Evolutionary conservation across 2,329 filamentous ascomycete genomes (phyloP).

Genomic region (Scolecobasidium constrictum): DNA sequence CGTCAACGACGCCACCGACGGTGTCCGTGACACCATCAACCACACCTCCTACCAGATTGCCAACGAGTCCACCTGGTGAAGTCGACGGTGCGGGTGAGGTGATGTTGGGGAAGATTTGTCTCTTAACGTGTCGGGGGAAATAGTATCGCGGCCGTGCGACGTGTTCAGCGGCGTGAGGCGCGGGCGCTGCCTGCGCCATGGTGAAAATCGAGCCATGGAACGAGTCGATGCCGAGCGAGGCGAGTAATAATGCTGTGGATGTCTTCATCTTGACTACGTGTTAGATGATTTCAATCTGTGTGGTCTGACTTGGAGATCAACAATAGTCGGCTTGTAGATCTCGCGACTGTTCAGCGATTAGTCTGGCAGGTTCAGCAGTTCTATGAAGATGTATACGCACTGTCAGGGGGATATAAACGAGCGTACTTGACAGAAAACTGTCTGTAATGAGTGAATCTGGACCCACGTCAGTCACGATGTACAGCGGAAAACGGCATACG

Average conservation of each 20-base stretch:
- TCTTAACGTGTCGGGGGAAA: conserved; percentile 35
- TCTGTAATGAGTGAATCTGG: conserved; percentile 5
- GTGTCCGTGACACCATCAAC: neutral
- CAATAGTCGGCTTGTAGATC: neutral
- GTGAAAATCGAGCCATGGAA: conserved; percentile 30
- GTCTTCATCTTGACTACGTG: conserved; percentile 27
- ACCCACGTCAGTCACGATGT: too few species aligned
- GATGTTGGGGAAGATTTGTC: conserved; percentile 27
- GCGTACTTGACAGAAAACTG: conserved; percentile 38
- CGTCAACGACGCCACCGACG: neutral
- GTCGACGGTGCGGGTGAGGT: conserved; percentile 16
- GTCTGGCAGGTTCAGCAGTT: neutral
- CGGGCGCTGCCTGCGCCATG: conserved; percentile 38
- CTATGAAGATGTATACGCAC: conserved; percentile 12
- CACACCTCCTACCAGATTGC: neutral
- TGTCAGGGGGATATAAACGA: conserved; percentile 36
- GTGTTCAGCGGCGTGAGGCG: conserved; percentile 22
- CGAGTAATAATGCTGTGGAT: conserved; percentile 34
- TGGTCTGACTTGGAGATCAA: neutral
- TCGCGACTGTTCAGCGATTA: conserved; percentile 1
- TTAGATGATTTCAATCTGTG: too few species aligned
- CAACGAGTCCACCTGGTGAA: conserved; percentile 2
- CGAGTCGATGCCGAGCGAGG: conserved; percentile 34
- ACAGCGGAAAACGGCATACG: neutral
- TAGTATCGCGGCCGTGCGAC: conserved; percentile 31